These are phyloP conservation scores for Alisma plantagoaquatica DNA, from an alignment of 106 monocot species.

Conservation along the genomic window DNA sequence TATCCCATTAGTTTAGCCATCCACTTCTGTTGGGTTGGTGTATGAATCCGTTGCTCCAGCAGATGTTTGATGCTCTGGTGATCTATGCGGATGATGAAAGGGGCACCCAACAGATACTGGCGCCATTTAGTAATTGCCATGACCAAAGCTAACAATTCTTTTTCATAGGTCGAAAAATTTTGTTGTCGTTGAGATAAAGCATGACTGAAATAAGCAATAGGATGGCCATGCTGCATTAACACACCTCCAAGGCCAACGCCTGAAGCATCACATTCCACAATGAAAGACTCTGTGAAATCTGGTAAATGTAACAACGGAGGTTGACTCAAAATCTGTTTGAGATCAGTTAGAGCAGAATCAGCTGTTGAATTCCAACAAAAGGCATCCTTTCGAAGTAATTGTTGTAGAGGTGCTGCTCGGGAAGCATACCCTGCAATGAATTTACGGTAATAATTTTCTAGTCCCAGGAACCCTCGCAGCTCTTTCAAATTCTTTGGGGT, in stretches of 20 bases:
- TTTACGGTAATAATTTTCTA: background rate
- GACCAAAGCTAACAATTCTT: background rate
- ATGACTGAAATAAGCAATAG: constrained; percentile 2
- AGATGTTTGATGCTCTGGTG: constrained; percentile 6
- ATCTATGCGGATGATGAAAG: background rate
- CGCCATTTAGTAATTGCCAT: constrained; percentile 2
- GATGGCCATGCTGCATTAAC: background rate
- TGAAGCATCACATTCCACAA: background rate
- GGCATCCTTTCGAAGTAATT: constrained; percentile 5
- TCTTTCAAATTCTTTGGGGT: background rate
- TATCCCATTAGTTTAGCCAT: background rate
- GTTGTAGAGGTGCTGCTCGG: background rate
- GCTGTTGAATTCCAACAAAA: background rate
- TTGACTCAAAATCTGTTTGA: background rate
- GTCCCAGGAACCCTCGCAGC: constrained; percentile 3
- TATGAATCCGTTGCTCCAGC: background rate
- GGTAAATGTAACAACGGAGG: background rate
- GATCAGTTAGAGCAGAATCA: background rate
- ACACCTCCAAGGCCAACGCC: constrained; percentile 1
- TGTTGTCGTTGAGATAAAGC: background rate
- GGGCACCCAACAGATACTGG: background rate
- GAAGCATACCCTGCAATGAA: background rate
- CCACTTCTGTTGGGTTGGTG: background rate
- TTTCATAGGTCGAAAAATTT: constrained; percentile 2
- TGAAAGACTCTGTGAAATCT: background rate